Percentiles rank a stretch among this genome's conserved stretches.
Conservation (phyloP, 2,329 filamentous ascomycete species). For the Dothiorella sarmentorum region DNA sequence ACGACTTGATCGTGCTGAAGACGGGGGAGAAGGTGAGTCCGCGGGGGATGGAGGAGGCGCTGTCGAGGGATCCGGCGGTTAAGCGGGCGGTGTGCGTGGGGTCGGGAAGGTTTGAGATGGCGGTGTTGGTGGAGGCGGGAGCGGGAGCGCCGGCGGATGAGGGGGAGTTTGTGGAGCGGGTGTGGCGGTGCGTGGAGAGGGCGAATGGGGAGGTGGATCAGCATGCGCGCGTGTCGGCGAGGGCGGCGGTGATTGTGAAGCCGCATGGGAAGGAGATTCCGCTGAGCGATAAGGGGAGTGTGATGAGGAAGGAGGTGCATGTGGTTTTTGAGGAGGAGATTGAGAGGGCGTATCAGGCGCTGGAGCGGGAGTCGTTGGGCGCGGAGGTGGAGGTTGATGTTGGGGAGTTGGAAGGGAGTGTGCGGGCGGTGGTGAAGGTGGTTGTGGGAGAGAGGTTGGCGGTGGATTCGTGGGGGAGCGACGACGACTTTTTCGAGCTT, state of each 20-base stretch:
- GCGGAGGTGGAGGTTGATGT: background rate
- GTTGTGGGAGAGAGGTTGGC: conserved; percentile 10
- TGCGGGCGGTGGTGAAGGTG: conserved; percentile 17
- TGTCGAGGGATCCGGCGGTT: conserved; percentile 20
- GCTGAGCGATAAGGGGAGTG: conserved; percentile 27
- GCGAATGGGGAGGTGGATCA: conserved; percentile 25
- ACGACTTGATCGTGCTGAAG: conserved; percentile 32
- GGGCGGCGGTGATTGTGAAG: conserved; percentile 21
- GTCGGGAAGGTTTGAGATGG: conserved; percentile 22
- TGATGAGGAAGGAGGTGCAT: conserved; percentile 26
- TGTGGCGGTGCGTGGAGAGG: conserved; percentile 27
- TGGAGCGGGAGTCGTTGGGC: background rate
- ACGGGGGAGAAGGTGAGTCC: conserved; percentile 33
- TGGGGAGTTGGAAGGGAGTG: conserved; percentile 15
- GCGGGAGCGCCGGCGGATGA: background rate
- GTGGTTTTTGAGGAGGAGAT: conserved; percentile 27
- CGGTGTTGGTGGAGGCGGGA: conserved; percentile 25
- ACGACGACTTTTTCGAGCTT: conserved; percentile 29
- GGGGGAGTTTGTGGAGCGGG: conserved; percentile 20
- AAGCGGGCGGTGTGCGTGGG: conserved; percentile 25
- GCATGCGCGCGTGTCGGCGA: conserved; percentile 26
- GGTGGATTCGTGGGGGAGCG: background rate
- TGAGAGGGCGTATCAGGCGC: conserved; percentile 22
- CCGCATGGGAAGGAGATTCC: conserved; percentile 21
- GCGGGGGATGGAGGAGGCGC: conserved; percentile 21